phyloP scores from a whole-genome alignment of 2,329 filamentous ascomycete genomes.

The Passalora sequoiae region DNA sequence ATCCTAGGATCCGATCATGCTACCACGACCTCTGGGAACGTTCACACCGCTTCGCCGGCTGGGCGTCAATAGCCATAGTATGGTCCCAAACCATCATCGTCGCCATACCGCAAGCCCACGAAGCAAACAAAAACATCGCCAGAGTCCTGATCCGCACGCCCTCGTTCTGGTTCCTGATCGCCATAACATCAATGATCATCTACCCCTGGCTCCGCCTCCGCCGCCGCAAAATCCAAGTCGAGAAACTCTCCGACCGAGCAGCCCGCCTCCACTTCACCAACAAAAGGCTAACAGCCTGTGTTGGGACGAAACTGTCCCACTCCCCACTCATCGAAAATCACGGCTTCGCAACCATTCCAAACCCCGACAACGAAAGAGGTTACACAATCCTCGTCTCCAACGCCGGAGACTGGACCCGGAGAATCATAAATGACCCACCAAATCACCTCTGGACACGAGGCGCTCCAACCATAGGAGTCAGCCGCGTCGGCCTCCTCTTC shows the following conservation, averaged over 20 bases:
- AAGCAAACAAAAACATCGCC: constrained; percentile 25
- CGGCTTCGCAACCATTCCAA: constrained; percentile 68
- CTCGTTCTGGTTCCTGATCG: constrained; percentile 62
- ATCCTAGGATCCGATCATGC: constrained; percentile 58
- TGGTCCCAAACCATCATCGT: constrained; percentile 56
- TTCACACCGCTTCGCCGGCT: constrained; percentile 68
- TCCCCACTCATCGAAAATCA: constrained; percentile 59
- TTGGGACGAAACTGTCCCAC: constrained; percentile 22
- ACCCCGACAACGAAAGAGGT: constrained; percentile 46
- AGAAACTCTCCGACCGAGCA: constrained; percentile 67
- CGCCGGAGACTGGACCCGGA: constrained; percentile 68
- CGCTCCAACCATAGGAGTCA: constrained; percentile 61
- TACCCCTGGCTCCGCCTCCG: constrained; percentile 70
- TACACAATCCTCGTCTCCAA: constrained; percentile 68
- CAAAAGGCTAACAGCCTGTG: constrained; percentile 48
- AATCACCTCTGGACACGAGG: constrained; percentile 63
- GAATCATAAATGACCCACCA: constrained; percentile 58
- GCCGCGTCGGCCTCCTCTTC: constrained; percentile 63
- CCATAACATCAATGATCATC: constrained; percentile 60
- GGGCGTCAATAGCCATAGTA: constrained; percentile 60
- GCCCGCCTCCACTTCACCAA: constrained; percentile 65
- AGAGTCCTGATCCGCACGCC: constrained; percentile 44
- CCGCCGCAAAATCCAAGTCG: constrained; percentile 59
- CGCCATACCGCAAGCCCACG: constrained; percentile 28
- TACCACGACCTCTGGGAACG: constrained; percentile 67